Evolutionary conservation across 129 eudicot genomes (phyloP).

Genomic region (Saussurea involucrata): DNA sequence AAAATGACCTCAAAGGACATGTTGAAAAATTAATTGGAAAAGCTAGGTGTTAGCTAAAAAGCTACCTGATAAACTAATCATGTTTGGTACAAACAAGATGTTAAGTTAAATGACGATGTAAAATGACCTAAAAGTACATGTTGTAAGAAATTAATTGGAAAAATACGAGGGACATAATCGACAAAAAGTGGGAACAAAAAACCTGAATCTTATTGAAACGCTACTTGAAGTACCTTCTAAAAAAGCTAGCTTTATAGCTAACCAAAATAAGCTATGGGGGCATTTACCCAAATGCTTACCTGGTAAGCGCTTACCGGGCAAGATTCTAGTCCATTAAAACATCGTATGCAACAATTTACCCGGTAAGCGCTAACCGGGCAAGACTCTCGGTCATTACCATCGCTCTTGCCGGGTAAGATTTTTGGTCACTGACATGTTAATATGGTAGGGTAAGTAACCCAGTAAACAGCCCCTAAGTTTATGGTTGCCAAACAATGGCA

Average conservation of each 20-base stretch:
- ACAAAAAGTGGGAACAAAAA: neutral
- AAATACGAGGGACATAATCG: neutral
- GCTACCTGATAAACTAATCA: neutral
- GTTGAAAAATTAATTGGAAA: neutral
- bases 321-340: too few species aligned
- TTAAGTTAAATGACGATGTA: neutral
- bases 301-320: too few species aligned
- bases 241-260: neutral
- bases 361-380: too few species aligned
- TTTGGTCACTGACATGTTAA: too few species aligned
- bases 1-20: neutral
- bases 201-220: neutral
- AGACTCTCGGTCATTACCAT: too few species aligned
- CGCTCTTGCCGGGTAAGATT: too few species aligned
- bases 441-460: too few species aligned
- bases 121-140: neutral
- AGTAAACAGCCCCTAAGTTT: too few species aligned
- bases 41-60: neutral
- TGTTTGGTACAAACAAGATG: neutral
- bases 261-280: neutral
- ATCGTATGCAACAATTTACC: too few species aligned
- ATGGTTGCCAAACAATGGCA: neutral
- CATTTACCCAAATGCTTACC: too few species aligned
- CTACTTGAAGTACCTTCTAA: neutral
- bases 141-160: neutral